Conservation (phyloP, 306 rosid species). For the Fragaria nilgerrensis region DNA sequence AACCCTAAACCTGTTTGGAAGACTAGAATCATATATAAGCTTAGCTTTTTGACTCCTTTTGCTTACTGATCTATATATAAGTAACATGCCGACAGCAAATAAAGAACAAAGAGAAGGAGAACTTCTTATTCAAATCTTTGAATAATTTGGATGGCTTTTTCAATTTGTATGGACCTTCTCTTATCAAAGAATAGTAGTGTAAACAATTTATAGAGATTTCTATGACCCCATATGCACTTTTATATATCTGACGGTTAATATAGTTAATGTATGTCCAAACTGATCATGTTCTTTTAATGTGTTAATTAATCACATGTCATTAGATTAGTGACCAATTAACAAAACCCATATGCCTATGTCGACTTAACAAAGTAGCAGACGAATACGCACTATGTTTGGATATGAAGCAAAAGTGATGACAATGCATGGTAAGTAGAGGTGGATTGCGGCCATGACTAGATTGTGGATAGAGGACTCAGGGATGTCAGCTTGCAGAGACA, state of each 20-base stretch:
- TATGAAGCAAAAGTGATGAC: constrained; percentile 5
- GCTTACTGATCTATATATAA: neutral
- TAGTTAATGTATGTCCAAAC: constrained; percentile 2
- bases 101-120: neutral
- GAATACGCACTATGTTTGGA: neutral
- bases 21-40: neutral
- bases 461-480: neutral
- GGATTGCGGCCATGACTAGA: constrained; percentile 1
- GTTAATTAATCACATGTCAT: neutral
- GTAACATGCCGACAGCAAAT: constrained; percentile 13
- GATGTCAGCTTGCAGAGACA: neutral
- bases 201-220: constrained; percentile 1
- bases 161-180: neutral
- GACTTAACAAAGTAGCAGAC: neutral
- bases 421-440: neutral
- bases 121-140: neutral
- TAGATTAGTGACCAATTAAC: neutral
- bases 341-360: neutral
- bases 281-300: neutral
- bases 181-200: neutral
- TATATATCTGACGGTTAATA: constrained; percentile 13
- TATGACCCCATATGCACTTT: constrained; percentile 17
- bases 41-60: constrained; percentile 13
- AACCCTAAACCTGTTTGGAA: neutral
- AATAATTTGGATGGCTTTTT: neutral